A percentile compares a stretch with the other conserved stretches of the same genome.
These are phyloP conservation scores for Paramecium tetraurelia DNA, from an alignment of 73 alveolate species.

Conservation along the genomic window DNA sequence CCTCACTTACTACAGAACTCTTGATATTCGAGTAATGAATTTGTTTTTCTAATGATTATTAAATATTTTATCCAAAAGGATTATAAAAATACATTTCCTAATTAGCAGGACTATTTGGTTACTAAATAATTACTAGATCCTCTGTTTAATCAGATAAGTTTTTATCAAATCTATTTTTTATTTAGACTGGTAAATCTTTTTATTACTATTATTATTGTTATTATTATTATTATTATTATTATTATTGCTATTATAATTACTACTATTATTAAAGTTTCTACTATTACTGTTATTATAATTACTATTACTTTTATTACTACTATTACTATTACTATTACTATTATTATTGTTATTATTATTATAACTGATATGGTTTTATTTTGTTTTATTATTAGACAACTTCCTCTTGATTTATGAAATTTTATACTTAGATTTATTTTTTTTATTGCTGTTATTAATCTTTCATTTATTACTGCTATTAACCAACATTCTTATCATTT, in stretches of 20 bases:
- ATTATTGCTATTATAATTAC: neutral
- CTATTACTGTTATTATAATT: neutral
- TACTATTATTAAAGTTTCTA: neutral
- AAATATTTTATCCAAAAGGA: neutral
- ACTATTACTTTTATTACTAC: neutral
- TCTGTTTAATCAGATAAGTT: neutral
- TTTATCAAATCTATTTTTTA: neutral
- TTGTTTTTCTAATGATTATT: neutral
- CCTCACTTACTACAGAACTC: constrained; percentile 41
- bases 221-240: neutral
- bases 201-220: neutral
- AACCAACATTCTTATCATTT: neutral
- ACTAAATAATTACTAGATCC: neutral
- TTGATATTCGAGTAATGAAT: constrained; percentile 22
- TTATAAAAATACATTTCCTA: constrained; percentile 28
- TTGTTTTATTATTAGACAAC: neutral
- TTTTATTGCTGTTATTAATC: neutral
- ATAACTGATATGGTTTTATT: neutral
- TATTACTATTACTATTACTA: neutral
- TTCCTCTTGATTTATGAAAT: neutral
- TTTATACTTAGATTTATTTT: neutral
- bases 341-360: too few relatives aligned
- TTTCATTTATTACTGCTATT: neutral
- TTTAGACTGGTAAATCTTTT: neutral
- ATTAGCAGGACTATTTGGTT: constrained; percentile 19